phyloP scores from a whole-genome alignment of 352 stramenopile species.

The Phytophthora podocarpi region DNA sequence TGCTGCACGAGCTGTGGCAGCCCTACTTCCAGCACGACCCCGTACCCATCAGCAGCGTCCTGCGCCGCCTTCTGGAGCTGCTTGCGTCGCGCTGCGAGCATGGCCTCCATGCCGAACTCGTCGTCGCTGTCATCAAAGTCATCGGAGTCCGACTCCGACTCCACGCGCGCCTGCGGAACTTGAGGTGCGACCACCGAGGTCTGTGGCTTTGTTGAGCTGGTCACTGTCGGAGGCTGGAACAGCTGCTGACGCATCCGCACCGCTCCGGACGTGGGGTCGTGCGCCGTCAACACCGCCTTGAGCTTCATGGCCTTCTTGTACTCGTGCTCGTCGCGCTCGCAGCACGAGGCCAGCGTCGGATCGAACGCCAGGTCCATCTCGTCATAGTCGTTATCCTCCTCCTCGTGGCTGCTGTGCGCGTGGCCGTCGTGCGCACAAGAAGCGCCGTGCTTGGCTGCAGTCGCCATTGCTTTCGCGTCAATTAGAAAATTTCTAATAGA shows the following conservation, averaged over 20 bases:
- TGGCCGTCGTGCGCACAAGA: conserved; percentile 23
- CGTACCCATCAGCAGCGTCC: conserved; percentile 59
- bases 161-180: background rate
- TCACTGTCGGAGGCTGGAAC: conserved; percentile 41
- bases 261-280: conserved; percentile 57
- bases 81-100: conserved; percentile 45
- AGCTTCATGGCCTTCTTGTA: conserved; percentile 72
- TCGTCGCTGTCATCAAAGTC: conserved; percentile 57
- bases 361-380: conserved; percentile 52
- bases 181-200: conserved; percentile 4
- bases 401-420: conserved; percentile 26
- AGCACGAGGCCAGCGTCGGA: conserved; percentile 71
- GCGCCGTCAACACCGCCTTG: conserved; percentile 58
- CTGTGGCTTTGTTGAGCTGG: background rate
- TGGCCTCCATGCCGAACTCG: conserved; percentile 40
- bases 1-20: conserved; percentile 42
- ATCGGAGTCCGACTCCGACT: conserved; percentile 33
- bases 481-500: background rate
- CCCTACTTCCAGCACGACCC: conserved; percentile 44
- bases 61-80: conserved; percentile 50
- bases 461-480: conserved; percentile 19
- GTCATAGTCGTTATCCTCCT: conserved; percentile 21
- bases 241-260: conserved; percentile 68
- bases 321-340: conserved; percentile 58
- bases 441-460: background rate